Conservation (phyloP, 2,329 filamentous ascomycete genomes). For the Calonectria honghensis region DNA sequence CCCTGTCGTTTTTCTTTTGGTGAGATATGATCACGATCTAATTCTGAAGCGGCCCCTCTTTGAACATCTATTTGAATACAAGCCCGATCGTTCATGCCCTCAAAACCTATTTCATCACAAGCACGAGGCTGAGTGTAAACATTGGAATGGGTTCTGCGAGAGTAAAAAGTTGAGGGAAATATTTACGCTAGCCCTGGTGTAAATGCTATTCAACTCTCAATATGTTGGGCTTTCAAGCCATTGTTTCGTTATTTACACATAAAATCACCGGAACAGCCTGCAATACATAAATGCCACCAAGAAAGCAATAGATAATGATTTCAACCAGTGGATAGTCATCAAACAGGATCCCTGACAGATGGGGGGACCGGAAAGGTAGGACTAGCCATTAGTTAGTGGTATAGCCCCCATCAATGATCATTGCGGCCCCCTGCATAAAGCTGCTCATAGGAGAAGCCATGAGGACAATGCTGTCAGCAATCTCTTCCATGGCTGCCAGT, state of each 20-base stretch:
- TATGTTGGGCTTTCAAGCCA: neutral
- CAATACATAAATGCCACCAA: neutral
- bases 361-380: too few species aligned
- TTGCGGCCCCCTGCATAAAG: slow-evolving; percentile 69
- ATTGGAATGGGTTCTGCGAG: neutral
- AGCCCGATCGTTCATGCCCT: neutral
- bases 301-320: neutral
- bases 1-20: neutral
- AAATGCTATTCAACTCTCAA: neutral
- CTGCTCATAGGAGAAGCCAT: slow-evolving; percentile 71
- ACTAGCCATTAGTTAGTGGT: slow-evolving; percentile 52
- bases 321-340: neutral
- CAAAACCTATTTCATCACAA: neutral
- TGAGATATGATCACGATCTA: neutral
- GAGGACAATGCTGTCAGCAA: slow-evolving; percentile 72
- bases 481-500: slow-evolving; percentile 69
- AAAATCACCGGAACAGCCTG: neutral
- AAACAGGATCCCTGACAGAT: neutral
- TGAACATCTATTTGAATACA: neutral
- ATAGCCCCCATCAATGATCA: slow-evolving; percentile 69
- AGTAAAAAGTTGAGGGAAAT: neutral
- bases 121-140: neutral
- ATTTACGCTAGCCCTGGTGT: neutral
- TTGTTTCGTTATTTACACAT: neutral
- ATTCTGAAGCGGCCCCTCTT: neutral